Conservation (phyloP, 2,329 filamentous ascomycete genomes). For the Penicillium sp. region DNA sequence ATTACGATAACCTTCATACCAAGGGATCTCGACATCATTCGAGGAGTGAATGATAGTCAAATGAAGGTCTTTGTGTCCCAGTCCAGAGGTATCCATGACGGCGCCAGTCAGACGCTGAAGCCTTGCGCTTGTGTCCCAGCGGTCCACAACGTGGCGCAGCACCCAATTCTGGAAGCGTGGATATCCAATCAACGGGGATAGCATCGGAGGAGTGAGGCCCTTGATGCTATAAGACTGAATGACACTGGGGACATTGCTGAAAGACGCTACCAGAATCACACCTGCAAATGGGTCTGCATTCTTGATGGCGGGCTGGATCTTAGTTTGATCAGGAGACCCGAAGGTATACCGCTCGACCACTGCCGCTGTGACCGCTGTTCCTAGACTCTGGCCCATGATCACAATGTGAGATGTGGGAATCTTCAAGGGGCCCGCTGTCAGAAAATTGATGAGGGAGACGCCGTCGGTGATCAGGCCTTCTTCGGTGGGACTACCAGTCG, state of each 20-base stretch:
- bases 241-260: constrained; percentile 68
- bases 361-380: constrained; percentile 75
- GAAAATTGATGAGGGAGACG: constrained; percentile 65
- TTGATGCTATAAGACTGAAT: constrained; percentile 72
- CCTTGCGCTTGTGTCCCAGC: constrained; percentile 69
- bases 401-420: constrained; percentile 70
- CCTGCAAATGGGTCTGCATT: constrained; percentile 65
- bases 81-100: constrained; percentile 47
- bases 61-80: constrained; percentile 51
- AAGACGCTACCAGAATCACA: constrained; percentile 73
- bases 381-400: constrained; percentile 79
- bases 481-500: constrained; percentile 75
- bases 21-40: constrained; percentile 79
- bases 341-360: constrained; percentile 67
- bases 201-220: constrained; percentile 67
- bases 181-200: constrained; percentile 68
- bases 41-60: constrained; percentile 73
- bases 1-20: constrained; percentile 44
- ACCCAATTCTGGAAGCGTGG: constrained; percentile 61
- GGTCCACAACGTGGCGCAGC: constrained; percentile 64
- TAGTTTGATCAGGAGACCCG: constrained; percentile 30
- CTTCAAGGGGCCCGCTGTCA: constrained; percentile 53
- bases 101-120: constrained; percentile 47
- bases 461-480: constrained; percentile 76
- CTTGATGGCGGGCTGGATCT: constrained; percentile 41